These are phyloP conservation scores for Lachancea fermentati DNA, from an alignment of 805 yeast species.

Conservation along the genomic window DNA sequence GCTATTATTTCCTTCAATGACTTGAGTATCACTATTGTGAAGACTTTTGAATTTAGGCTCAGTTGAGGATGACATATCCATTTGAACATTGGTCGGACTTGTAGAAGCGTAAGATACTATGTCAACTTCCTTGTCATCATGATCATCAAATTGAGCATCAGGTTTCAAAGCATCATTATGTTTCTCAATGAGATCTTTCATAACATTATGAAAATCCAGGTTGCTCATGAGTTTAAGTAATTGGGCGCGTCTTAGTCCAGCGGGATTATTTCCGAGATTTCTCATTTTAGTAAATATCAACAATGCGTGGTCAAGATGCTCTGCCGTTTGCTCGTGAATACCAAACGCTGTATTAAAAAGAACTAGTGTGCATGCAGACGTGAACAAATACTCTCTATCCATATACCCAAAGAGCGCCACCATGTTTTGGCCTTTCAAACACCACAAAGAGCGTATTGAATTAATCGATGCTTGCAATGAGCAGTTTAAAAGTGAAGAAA, in stretches of 20 bases:
- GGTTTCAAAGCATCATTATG: conserved; percentile 43
- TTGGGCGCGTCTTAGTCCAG: conserved; percentile 69
- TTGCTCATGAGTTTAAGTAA: conserved; percentile 57
- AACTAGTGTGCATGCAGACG: conserved; percentile 68
- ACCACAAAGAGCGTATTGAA: conserved; percentile 69
- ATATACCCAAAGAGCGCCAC: conserved; percentile 83
- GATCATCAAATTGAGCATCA: conserved; percentile 18
- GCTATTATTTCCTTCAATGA: conserved; percentile 26
- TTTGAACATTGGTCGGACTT: conserved; percentile 3
- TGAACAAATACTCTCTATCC: conserved; percentile 78
- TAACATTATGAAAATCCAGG: conserved; percentile 61
- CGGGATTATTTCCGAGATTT: conserved; percentile 73
- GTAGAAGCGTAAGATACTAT: conserved; percentile 18
- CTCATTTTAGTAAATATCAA: conserved; percentile 68
- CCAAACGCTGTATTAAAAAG: conserved; percentile 78
- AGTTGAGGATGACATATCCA: neutral
- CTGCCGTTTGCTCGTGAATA: conserved; percentile 67
- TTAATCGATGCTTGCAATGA: conserved; percentile 78
- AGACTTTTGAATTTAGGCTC: neutral
- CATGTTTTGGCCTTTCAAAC: conserved; percentile 68
- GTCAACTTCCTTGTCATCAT: conserved; percentile 14
- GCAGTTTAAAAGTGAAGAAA: conserved; percentile 64
- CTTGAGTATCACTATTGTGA: conserved; percentile 12
- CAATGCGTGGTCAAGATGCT: conserved; percentile 68
- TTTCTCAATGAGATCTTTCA: conserved; percentile 49